Conservation (phyloP, 441 rosid genomes). For the Populus hybrid region DNA sequence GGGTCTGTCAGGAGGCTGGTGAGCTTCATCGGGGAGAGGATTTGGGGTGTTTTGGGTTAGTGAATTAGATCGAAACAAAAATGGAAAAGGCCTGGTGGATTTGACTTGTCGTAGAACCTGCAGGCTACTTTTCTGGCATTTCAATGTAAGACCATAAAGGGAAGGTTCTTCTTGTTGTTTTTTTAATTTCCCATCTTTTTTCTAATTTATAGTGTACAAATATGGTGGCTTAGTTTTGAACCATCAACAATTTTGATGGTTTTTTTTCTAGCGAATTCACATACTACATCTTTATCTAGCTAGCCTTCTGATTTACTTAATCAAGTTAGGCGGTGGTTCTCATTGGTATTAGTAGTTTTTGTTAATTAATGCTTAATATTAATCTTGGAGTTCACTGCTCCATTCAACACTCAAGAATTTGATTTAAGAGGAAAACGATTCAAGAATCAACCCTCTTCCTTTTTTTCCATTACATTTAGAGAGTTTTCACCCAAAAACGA, state of each 20-base stretch:
- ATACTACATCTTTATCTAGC: background rate
- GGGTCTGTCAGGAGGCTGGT: slow-evolving; percentile 49
- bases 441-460: too few relatives aligned
- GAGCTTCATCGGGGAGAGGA: slow-evolving; percentile 61
- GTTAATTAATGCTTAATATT: background rate
- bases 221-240: background rate
- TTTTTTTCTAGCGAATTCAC: background rate
- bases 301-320: background rate
- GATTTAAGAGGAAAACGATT: too few relatives aligned
- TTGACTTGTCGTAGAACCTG: background rate
- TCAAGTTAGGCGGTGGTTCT: background rate
- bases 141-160: background rate
- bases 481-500: background rate
- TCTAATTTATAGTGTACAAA: background rate
- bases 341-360: background rate
- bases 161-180: background rate
- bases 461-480: too few relatives aligned
- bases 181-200: background rate
- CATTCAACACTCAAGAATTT: background rate
- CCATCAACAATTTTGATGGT: background rate
- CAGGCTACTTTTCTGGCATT: background rate
- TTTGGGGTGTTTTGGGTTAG: slow-evolving; percentile 66
- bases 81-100: background rate
- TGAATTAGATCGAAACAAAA: background rate
- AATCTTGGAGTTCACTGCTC: background rate